These are phyloP conservation scores for Blastobotrys attinorum DNA, from an alignment of 805 yeast genomes.

Conservation along the genomic window DNA sequence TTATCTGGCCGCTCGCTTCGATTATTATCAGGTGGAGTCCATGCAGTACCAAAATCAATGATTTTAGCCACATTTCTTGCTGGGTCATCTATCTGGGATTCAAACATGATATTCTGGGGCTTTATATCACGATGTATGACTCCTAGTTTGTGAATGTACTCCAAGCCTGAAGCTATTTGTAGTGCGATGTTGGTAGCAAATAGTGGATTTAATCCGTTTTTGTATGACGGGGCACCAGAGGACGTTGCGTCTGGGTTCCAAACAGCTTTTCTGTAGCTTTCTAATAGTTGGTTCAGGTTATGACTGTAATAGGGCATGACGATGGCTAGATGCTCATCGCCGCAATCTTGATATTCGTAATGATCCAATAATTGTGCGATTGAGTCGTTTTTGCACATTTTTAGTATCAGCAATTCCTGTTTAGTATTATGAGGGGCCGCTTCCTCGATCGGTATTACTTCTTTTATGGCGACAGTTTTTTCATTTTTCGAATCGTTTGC, in stretches of 20 bases:
- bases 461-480: slow-evolving; percentile 37
- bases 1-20: slow-evolving; percentile 31
- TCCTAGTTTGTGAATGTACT: slow-evolving; percentile 18
- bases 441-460: slow-evolving; percentile 42
- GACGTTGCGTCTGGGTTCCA: slow-evolving; percentile 25
- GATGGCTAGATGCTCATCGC: slow-evolving; percentile 26
- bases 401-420: slow-evolving; percentile 38
- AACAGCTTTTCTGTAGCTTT: slow-evolving; percentile 28
- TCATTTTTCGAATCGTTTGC: slow-evolving; percentile 16
- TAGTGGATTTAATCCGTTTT: not conserved
- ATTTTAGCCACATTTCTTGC: slow-evolving; percentile 30
- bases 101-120: slow-evolving; percentile 65
- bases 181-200: not conserved
- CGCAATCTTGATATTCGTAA: slow-evolving; percentile 26
- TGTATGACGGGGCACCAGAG: too few species aligned
- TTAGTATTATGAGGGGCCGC: slow-evolving; percentile 46
- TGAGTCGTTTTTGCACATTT: slow-evolving; percentile 13
- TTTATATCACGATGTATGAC: slow-evolving; percentile 43
- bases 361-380: slow-evolving; percentile 23
- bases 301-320: slow-evolving; percentile 35
- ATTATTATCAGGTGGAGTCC: slow-evolving; percentile 22
- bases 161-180: slow-evolving; percentile 20
- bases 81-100: slow-evolving; percentile 21
- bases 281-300: slow-evolving; percentile 32
- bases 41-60: slow-evolving; percentile 66